These are phyloP conservation scores for Lasiosphaeris hirsuta DNA, from an alignment of 495 filamentous ascomycete genomes.

Conservation along the genomic window DNA sequence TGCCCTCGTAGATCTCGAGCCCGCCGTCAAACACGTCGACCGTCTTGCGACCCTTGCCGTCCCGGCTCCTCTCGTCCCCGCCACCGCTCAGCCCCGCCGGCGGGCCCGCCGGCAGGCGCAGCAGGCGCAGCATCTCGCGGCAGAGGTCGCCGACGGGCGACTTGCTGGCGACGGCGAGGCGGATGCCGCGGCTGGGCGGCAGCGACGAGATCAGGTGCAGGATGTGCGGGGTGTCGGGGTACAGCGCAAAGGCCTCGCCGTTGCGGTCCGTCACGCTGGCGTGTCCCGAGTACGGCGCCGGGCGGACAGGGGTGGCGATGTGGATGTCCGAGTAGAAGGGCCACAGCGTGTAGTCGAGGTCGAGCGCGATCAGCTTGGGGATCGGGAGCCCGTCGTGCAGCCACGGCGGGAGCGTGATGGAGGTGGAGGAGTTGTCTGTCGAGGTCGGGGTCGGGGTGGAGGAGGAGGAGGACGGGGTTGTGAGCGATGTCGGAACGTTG, in stretches of 20 bases:
- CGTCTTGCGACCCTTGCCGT: conserved; percentile 48
- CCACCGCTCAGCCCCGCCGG: neutral
- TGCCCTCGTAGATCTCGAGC: conserved; percentile 84
- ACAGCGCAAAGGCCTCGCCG: conserved; percentile 79
- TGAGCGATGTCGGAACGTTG: neutral
- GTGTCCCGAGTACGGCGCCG: conserved; percentile 49
- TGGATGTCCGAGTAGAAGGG: conserved; percentile 97
- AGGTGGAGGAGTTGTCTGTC: conserved; percentile 9
- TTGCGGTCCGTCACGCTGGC: conserved; percentile 52
- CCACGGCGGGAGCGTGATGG: conserved; percentile 20
- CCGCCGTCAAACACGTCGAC: conserved; percentile 76
- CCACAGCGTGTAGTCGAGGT: conserved; percentile 97
- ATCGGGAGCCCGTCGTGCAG: conserved; percentile 75
- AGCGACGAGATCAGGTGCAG: conserved; percentile 53
- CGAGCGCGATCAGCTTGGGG: conserved; percentile 84
- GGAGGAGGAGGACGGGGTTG: conserved; percentile 4
- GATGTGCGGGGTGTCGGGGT: conserved; percentile 70
- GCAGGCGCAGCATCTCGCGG: conserved; percentile 70
- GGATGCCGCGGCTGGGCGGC: conserved; percentile 42
- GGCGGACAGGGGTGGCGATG: conserved; percentile 74
- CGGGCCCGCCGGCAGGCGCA: conserved; percentile 50
- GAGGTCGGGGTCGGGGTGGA: conserved; percentile 19
- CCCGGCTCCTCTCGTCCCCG: neutral
- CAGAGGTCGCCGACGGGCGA: conserved; percentile 79
- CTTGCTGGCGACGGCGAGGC: conserved; percentile 75